Base-by-base conservation (phyloP, 768 basidiomycete genomes). In the Fistulinella prunicolor region DNA sequence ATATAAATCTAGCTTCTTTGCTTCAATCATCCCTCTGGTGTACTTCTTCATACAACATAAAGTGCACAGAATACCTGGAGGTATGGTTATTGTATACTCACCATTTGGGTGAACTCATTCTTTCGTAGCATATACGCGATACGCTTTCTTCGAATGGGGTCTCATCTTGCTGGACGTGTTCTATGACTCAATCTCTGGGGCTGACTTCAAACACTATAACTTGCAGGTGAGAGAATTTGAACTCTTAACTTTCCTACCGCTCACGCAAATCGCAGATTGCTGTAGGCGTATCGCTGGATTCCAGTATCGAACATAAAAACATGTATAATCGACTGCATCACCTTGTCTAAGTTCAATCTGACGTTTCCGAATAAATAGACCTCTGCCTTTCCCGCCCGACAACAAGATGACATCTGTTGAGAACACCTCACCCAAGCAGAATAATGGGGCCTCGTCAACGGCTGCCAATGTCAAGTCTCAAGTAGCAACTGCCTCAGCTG, bases 11-110 rank as follows among this genome's bases (percentile, higher is more conserved):
- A 89, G 86, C 9, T 95, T 94, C 67, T 89, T 93, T 57, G 58
- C 66, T 5, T 73, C 79, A 7, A 72, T 94, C 24, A 64, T 83
- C 16, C 89, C 89, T 14, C 73, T 95, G 57, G 70, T 92, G 9
- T 91, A 89, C 66, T 89, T 86, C 60, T 95, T 88, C 66, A 71
- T 94, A 20, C 86, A 86, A 58, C 93, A 95, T 68, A 91, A 92
- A 59, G 82, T 89, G 5, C 71, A 90, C 49, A 72, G 74, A 29
- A 71, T 90, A 56, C 86, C 90, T 1, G 91, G 92, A 62, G 87
- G 89, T 88, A 47, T 39, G 76, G 54, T 28, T 39, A n/a, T 23
- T 32, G 14, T 35, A 35, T 14, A 38, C 35, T 38, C 17, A 6
- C 13, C 35, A 38, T 26, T 36, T 19, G 26, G 9, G 24, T 10